phyloP scores from a whole-genome alignment of 176 grass and related monocot species.

The Avena insularis region DNA sequence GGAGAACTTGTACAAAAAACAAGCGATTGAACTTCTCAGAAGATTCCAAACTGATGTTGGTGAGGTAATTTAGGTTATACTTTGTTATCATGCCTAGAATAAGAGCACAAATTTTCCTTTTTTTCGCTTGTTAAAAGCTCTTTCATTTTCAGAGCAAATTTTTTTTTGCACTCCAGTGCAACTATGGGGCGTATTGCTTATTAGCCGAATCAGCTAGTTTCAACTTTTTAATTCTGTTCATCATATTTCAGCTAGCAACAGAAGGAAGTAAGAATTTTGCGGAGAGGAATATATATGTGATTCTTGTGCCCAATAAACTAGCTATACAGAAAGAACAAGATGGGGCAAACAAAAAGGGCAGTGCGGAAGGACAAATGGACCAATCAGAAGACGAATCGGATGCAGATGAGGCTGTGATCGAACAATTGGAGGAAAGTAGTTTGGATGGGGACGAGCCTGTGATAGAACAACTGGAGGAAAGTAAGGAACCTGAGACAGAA shows the following conservation, averaged over 20 bases:
- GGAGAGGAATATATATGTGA: conserved; percentile 78
- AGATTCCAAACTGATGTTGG: conserved; percentile 91
- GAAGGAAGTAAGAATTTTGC: conserved; percentile 83
- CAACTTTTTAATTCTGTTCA: not conserved
- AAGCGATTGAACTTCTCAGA: conserved; percentile 83
- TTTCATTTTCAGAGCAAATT: not conserved
- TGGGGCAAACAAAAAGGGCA: conserved; percentile 65
- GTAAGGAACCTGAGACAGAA: conserved; percentile 53
- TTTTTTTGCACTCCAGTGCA: conserved; percentile 8
- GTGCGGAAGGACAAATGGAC: conserved; percentile 26
- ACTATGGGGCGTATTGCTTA: not conserved
- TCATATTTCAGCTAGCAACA: conserved; percentile 71
- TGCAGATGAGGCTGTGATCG: conserved; percentile 26
- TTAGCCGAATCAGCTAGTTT: conserved; percentile 24
- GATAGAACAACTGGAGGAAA: conserved; percentile 40
- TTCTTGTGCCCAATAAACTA: conserved; percentile 91
- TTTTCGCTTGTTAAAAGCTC: not conserved
- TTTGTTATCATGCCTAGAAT: not conserved
- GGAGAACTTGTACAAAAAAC: conserved; percentile 82
- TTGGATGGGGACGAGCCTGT: conserved; percentile 30
- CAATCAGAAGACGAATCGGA: conserved; percentile 40
- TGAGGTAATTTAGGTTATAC: conserved; percentile 63
- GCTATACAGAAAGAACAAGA: conserved; percentile 84
- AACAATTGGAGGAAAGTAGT: not conserved
- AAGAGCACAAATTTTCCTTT: not conserved